Percentiles rank a stretch among this genome's conserved stretches.
These are phyloP conservation scores for Chenopodium berlandieri DNA, from an alignment of 148 eudicot species.

Conservation along the genomic window DNA sequence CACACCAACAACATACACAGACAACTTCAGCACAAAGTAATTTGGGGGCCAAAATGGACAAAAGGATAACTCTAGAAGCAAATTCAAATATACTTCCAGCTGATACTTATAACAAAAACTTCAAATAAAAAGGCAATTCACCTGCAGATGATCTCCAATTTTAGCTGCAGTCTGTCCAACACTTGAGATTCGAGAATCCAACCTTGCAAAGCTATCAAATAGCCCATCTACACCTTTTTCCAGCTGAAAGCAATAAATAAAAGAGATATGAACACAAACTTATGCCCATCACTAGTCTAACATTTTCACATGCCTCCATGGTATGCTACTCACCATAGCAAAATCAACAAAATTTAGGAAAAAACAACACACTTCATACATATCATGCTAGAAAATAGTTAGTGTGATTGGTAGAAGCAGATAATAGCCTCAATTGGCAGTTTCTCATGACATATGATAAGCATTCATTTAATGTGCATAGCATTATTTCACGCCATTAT, in stretches of 20 bases:
- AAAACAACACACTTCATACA: background rate
- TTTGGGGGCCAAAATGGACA: background rate
- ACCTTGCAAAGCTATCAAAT: constrained; percentile 94
- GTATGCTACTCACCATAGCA: background rate
- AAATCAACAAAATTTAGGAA: background rate
- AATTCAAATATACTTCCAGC: background rate
- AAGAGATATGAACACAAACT: background rate
- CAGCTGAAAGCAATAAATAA: constrained; percentile 51
- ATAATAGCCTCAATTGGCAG: background rate
- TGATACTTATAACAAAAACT: background rate
- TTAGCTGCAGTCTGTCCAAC: constrained; percentile 99
- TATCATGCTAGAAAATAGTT: background rate
- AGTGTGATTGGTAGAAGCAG: background rate
- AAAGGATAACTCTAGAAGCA: background rate
- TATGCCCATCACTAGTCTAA: constrained; percentile 5
- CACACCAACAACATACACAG: background rate
- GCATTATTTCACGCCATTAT: background rate
- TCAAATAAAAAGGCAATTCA: constrained; percentile 20
- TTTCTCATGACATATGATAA: background rate
- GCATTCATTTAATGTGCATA: background rate
- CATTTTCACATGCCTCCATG: background rate
- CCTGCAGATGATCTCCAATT: constrained; percentile 99
- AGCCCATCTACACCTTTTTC: constrained; percentile 98
- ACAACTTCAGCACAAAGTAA: background rate
- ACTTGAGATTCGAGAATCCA: constrained; percentile 97